These are phyloP conservation scores for Vanilla planifolia DNA, from an alignment of 106 monocot genomes.

Conservation along the genomic window DNA sequence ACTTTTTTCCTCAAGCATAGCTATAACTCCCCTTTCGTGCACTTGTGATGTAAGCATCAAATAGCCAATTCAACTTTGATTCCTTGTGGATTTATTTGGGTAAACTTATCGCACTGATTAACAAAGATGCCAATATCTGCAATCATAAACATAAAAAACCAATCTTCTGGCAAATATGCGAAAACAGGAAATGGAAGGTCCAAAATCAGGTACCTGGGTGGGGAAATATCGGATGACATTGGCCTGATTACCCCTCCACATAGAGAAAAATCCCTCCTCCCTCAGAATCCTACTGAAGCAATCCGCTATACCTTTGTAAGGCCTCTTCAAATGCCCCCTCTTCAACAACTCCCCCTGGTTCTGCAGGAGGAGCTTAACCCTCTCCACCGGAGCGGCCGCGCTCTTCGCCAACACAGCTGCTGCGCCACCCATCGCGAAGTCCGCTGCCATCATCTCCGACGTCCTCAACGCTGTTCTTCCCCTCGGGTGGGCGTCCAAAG, in stretches of 20 bases:
- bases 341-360: slow-evolving; percentile 89
- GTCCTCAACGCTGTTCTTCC: slow-evolving; percentile 15
- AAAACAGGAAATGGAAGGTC: not conserved
- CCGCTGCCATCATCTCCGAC: slow-evolving; percentile 46
- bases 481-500: no score
- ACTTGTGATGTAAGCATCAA: no score
- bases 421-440: slow-evolving; percentile 70
- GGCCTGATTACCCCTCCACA: slow-evolving; percentile 94
- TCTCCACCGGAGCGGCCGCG: slow-evolving; percentile 86
- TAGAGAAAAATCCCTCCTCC: slow-evolving; percentile 63
- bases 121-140: no score
- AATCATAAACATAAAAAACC: no score
- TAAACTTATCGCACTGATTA: no score
- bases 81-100: no score
- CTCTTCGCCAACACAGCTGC: slow-evolving; percentile 69
- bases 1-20: no score
- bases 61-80: no score
- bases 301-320: slow-evolving; percentile 68
- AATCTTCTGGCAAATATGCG: not conserved
- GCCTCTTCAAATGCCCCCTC: slow-evolving; percentile 36
- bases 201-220: slow-evolving; percentile 63
- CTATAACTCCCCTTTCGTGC: no score
- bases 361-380: slow-evolving; percentile 90
- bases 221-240: slow-evolving; percentile 94
- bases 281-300: slow-evolving; percentile 56